phyloP scores from a whole-genome alignment of 176 grass and related monocot genomes.

The Calamus simplicifolius region DNA sequence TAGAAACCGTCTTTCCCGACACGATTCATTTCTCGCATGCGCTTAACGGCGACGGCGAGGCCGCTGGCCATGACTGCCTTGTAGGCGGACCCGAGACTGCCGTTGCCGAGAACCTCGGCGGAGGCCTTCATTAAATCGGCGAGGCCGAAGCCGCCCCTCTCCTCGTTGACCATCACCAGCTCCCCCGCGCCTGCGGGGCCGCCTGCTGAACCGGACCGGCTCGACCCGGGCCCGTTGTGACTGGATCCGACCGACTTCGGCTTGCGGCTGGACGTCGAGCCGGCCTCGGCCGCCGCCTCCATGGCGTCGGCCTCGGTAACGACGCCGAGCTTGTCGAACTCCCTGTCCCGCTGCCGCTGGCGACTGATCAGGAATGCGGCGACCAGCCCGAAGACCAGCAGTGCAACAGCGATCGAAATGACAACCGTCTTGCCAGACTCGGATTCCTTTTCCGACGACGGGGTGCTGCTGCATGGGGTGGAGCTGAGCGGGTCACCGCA shows the following conservation, averaged over 20 bases:
- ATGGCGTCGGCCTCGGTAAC: background rate
- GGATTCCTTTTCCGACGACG: background rate
- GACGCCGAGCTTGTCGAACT: background rate
- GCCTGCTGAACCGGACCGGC: background rate
- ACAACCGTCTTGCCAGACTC: background rate
- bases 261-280: background rate
- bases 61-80: slow-evolving; percentile 19
- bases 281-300: background rate
- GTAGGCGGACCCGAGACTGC: slow-evolving; percentile 19
- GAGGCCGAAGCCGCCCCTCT: slow-evolving; percentile 9
- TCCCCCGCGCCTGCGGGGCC: background rate
- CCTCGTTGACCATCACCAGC: slow-evolving; percentile 7
- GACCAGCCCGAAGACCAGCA: background rate
- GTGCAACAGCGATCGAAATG: background rate
- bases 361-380: background rate
- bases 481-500: slow-evolving; percentile 3
- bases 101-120: slow-evolving; percentile 25
- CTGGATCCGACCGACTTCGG: background rate
- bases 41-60: slow-evolving; percentile 11
- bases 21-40: slow-evolving; percentile 21
- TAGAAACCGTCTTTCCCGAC: slow-evolving; percentile 16
- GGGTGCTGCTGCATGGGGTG: too few species aligned
- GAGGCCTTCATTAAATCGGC: slow-evolving; percentile 21
- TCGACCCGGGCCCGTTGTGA: slow-evolving; percentile 4
- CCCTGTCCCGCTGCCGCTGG: background rate